phyloP scores from a whole-genome alignment of 148 eudicot genomes.

The Dianthus caryophyllus region DNA sequence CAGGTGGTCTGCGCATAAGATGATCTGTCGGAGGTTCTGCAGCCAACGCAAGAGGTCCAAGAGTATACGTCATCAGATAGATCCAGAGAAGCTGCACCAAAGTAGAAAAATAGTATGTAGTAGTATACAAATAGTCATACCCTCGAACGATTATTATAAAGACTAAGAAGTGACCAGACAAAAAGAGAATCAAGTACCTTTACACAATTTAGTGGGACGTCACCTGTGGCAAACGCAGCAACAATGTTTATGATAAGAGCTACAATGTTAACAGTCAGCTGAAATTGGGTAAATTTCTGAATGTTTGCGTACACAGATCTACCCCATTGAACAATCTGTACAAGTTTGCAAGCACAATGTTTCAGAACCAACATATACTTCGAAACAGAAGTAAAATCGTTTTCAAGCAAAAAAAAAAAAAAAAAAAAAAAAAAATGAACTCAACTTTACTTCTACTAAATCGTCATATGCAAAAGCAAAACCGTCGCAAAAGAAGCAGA shows the following conservation, averaged over 20 bases:
- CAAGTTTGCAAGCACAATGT: background rate
- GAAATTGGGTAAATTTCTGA: slow-evolving; percentile 92
- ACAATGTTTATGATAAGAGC: slow-evolving; percentile 85
- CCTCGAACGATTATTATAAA: background rate
- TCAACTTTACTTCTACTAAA: too few species aligned
- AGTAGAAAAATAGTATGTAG: background rate
- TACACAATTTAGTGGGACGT: slow-evolving; percentile 86
- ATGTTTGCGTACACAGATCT: slow-evolving; percentile 94
- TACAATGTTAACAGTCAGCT: slow-evolving; percentile 92
- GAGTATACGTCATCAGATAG: slow-evolving; percentile 89
- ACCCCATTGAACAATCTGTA: slow-evolving; percentile 95
- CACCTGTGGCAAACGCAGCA: slow-evolving; percentile 76
- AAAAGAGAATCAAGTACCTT: slow-evolving; percentile 45
- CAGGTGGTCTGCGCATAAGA: slow-evolving; percentile 79
- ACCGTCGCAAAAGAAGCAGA: too few species aligned
- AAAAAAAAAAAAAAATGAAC: too few species aligned
- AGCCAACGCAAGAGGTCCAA: slow-evolving; percentile 95
- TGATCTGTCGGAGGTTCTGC: slow-evolving; percentile 97
- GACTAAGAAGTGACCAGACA: background rate
- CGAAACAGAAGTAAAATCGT: background rate
- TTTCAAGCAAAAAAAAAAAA: too few species aligned
- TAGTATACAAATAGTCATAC: background rate
- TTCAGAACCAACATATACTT: background rate
- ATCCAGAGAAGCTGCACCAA: slow-evolving; percentile 88
- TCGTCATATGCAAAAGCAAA: too few species aligned